Base-by-base conservation (phyloP, 768 basidiomycete species). In the Mycena galopus region DNA sequence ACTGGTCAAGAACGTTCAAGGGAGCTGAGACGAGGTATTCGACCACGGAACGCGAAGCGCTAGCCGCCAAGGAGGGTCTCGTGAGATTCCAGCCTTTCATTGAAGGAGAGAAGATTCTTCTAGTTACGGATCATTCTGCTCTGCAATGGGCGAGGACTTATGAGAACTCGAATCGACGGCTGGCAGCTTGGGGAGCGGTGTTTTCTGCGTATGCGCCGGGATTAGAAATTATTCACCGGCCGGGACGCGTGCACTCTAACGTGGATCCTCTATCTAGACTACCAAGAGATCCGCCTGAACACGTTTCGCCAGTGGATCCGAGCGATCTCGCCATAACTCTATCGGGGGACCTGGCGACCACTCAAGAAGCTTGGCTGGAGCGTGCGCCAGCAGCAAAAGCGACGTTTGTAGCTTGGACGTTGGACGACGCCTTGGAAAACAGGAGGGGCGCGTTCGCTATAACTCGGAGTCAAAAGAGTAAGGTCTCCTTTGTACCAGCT, bases 51-150 rank as follows among this genome's bases (percentile, higher is more conserved):
- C 0, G 76, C 3, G 79, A 81, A 67, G 81, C 80, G 0, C 59
- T 81, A 42, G 79, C 75, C 0, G 62, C 72, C 0, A 80, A 81
- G 59, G 80, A 81, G 65, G 77, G 72, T 4, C 53, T 81, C 0
- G 67, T 81, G 12, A 75, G 75, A 33, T 81, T 81, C 35, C 77
- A 79, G 37, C 72, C 80, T 1, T 79, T 71, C 74, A 75, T 82
- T 12, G 79, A 82, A 78, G 81, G 80, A 19, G 78, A 79, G 70
- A 47, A 65, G 10, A 70, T 80, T 9, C 23, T 72, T 0, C 17
- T 69, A 1, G 37, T 73, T 0, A 73, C 72, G 1, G 68, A 73
- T 27, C 71, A 72, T 39, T 58, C 65, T 0, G 61, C 72, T 0
- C 35, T 73, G 0, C 67, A 69, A 44, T 73, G 72, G 72, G 61